phyloP scores from a whole-genome alignment of 257 asterid genomes.

The Coffea canephora region DNA sequence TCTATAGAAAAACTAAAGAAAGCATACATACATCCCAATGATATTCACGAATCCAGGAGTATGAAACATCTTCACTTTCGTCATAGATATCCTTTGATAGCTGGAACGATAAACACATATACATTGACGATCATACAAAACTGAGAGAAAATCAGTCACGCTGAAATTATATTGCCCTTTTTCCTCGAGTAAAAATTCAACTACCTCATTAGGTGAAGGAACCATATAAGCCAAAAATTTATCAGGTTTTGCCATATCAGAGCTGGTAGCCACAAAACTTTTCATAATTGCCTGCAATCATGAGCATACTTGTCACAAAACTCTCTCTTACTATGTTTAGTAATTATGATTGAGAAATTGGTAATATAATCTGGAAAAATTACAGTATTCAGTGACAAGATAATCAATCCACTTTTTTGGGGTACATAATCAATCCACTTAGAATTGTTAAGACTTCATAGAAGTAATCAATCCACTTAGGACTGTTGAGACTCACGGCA shows the following conservation, averaged over 20 bases:
- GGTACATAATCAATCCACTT: neutral
- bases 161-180: neutral
- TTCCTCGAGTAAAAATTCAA: neutral
- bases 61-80: conserved; percentile 77
- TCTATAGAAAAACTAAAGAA: conserved; percentile 8
- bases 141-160: neutral
- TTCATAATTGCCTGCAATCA: conserved; percentile 87
- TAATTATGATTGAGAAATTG: neutral
- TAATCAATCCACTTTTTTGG: too few relatives aligned
- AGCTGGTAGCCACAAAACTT: conserved; percentile 61
- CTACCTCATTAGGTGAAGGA: conserved; percentile 80
- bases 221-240: conserved; percentile 94
- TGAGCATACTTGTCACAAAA: neutral
- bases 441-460: neutral
- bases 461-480: neutral
- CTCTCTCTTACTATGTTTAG: neutral
- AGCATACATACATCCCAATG: conserved; percentile 78
- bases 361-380: neutral
- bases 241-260: conserved; percentile 58
- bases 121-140: neutral
- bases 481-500: too few relatives aligned
- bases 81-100: conserved; percentile 80
- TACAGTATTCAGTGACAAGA: neutral
- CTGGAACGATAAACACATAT: conserved; percentile 47
- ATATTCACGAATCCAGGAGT: conserved; percentile 91